Evolutionary conservation across 2,329 filamentous ascomycete species (phyloP), one percentile per base, ranked within the genome.

Genomic region (Colletotrichum lindemuthianum): DNA sequence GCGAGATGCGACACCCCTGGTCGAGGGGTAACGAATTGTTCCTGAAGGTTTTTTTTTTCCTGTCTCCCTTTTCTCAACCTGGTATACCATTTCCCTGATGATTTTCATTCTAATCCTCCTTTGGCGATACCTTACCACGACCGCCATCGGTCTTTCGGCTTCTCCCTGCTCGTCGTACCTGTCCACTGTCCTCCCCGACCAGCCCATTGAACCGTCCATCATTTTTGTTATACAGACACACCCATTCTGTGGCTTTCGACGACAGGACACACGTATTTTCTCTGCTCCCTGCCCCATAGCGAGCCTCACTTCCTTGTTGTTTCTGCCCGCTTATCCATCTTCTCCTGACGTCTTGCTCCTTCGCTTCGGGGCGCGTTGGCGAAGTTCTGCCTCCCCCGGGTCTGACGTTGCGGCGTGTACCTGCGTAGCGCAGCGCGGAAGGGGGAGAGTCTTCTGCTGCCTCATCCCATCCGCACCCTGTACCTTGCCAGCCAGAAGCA

Each of bases 251-350:
- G 16, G 41, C 36, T 11, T 47, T 12, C 34, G 16, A 50, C 54
- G 54, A 63, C 60, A 51, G 45, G 16, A 53, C 57, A 47, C 57
- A 50, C 56, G 50, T 34, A 15, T 16, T 12, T 39, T 48, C 13
- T 16, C 13, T 39, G 13, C 9, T 33, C 32, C 44, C 24, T 13
- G 36, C 36, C 59, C 40, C 40, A 32, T 51, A 36, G 49, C n/a
- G 39, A 50, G n/a, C 15, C 32, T 51, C 39, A 13, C 60, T 60
- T 24, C 24, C 24, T 24, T 24, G 24, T 4, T 58, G 48, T 59
- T 51, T 59, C 55, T 63, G 55, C 43, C 48, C 55, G 45, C 55
- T 16, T 56, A 50, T 32, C 45, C 58, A 50, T 51, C n/a, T 60
- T 44, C 44, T 15, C 36, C 8, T 45, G 39, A 24, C 24, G 24